Evolutionary conservation across 345 rosid species (phyloP).

Genomic region (Balakata baccata): DNA sequence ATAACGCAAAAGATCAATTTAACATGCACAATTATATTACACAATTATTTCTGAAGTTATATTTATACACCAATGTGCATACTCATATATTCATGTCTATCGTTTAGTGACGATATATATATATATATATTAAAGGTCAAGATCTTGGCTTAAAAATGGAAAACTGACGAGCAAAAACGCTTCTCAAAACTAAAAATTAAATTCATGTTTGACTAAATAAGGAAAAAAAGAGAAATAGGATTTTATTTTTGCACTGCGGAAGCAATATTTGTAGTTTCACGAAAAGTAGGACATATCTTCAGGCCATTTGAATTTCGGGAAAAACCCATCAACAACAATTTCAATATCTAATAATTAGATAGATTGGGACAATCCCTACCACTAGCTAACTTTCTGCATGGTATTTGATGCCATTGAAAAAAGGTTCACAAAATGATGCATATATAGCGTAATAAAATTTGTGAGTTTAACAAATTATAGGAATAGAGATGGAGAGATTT

Average conservation of each 20-base stretch:
- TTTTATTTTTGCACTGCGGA: not conserved
- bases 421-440: not conserved
- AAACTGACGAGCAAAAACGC: not conserved
- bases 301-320: not conserved
- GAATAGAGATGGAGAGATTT: not conserved
- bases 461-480: no score
- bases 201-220: conserved; percentile 2
- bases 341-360: not conserved
- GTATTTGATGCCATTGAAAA: not conserved
- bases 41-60: no score
- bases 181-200: not conserved
- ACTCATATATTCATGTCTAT: not conserved
- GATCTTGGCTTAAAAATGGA: not conserved
- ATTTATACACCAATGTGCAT: no score
- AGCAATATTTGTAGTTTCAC: not conserved
- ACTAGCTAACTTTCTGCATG: not conserved
- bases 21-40: no score
- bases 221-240: not conserved
- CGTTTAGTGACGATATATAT: not conserved
- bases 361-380: not conserved
- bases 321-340: not conserved
- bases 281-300: not conserved
- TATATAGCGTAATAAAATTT: no score
- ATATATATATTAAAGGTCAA: not conserved
- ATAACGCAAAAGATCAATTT: no score